Percentiles rank a stretch among this genome's conserved stretches.
These are phyloP conservation scores for Hypoxylon lenormandii DNA, from an alignment of 495 filamentous ascomycete genomes.

Conservation along the genomic window DNA sequence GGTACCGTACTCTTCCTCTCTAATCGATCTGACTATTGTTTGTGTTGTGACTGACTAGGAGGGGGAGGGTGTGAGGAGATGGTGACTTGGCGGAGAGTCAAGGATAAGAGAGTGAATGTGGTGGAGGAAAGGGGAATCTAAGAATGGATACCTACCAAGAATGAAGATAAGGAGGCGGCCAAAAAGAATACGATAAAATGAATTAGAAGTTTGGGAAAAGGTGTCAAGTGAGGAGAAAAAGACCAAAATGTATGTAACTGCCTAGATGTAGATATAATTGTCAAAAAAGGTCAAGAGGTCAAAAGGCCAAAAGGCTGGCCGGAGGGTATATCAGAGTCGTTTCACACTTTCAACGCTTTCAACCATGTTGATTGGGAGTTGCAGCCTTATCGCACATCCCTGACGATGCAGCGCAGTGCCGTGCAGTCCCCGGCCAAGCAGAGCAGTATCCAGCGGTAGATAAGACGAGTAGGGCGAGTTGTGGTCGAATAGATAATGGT, in stretches of 20 bases:
- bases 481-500: constrained; percentile 43
- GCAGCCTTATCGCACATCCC: constrained; percentile 60
- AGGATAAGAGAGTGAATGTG: constrained; percentile 12
- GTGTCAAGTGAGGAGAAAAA: constrained; percentile 36
- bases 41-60: constrained; percentile 21
- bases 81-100: background rate
- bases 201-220: constrained; percentile 18
- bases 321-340: constrained; percentile 45
- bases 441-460: constrained; percentile 48
- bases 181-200: constrained; percentile 22
- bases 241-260: too few relatives aligned
- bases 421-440: constrained; percentile 22
- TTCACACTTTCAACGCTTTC: constrained; percentile 41
- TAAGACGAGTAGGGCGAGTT: constrained; percentile 51
- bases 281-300: too few relatives aligned
- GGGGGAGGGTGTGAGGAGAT: constrained; percentile 13
- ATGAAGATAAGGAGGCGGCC: constrained; percentile 20
- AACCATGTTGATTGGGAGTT: constrained; percentile 47
- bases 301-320: constrained; percentile 24
- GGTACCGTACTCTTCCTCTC: constrained; percentile 4
- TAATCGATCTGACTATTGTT: constrained; percentile 18
- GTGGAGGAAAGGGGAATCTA: background rate
- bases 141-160: constrained; percentile 14
- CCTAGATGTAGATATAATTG: too few relatives aligned
- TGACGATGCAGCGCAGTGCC: constrained; percentile 37